Conservation (phyloP, 495 filamentous ascomycete species). For the Xylaria castorea region DNA sequence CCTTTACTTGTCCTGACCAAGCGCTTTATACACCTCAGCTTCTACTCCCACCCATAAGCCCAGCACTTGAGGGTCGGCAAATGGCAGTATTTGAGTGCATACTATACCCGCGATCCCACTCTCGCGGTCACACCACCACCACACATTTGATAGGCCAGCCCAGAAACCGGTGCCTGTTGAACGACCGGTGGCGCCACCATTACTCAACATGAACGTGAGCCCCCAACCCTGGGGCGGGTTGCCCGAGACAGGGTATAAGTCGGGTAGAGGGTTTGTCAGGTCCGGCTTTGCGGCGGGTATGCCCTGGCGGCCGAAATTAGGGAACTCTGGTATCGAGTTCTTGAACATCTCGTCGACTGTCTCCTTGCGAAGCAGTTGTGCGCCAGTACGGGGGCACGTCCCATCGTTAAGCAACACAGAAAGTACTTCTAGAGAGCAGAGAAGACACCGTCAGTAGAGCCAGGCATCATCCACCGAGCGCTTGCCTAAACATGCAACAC, state of each 20-base stretch:
- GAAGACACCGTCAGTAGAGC: background rate
- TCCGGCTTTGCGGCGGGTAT: constrained; percentile 56
- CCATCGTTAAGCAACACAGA: constrained; percentile 58
- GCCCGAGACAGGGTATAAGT: constrained; percentile 59
- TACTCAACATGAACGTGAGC: constrained; percentile 58
- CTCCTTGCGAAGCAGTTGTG: constrained; percentile 52
- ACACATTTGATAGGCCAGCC: constrained; percentile 65
- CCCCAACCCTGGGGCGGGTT: constrained; percentile 66
- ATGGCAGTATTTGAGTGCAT: constrained; percentile 64
- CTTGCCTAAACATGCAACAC: constrained; percentile 33
- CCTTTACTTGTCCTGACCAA: background rate
- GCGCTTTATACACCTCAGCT: constrained; percentile 42
- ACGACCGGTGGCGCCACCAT: constrained; percentile 54
- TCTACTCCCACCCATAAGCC: constrained; percentile 50
- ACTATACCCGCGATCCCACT: constrained; percentile 65
- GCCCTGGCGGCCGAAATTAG: constrained; percentile 53
- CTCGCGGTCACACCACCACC: constrained; percentile 66
- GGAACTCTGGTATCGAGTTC: constrained; percentile 63
- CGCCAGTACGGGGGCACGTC: constrained; percentile 55
- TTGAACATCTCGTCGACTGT: constrained; percentile 66
- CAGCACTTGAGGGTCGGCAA: constrained; percentile 53
- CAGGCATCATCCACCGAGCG: background rate
- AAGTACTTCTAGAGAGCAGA: constrained; percentile 33
- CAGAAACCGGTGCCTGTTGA: constrained; percentile 56
- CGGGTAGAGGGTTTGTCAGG: constrained; percentile 50